Base-by-base conservation (phyloP, 768 basidiomycete species). In the Strobilomyces confusus region DNA sequence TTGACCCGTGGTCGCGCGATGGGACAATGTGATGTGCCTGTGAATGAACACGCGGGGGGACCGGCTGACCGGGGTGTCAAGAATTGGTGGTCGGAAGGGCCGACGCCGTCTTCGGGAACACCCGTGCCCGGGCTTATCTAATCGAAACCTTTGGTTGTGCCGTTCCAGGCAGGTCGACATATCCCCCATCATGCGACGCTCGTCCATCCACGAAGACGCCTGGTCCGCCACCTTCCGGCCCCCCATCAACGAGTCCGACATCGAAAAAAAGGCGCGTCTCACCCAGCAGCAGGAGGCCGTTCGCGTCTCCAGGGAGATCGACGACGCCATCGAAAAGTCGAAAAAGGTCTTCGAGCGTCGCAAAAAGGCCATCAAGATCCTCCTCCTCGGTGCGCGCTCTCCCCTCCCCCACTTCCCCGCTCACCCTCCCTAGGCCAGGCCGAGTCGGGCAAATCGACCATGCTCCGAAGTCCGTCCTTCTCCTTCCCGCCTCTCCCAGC, bases 401-500 rank as follows among this genome's bases (percentile, higher is more conserved):
- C 6, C 2, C 7, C 3, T 17, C 1, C 20, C 0, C 6, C 2
- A 0, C 9, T 2, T 3, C 0, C 13, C 9, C 14, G 1, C 54
- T 48, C 13, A 54, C 23, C 15, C 3, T n/a, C 14, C 8, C 0
- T 50, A 67, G 66, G 66, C 5, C 66, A 68, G 25, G 66, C 68
- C 2, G 68, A 68, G 63, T 68, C 66, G 1, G 66, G 66, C 20
- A 68, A 68, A 53, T 68, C 68, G 1, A 68, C 67, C 23, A 62
- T 68, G 63, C 60, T 68, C 40, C 54, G 68, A 54, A 70, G 67
- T 68, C 9, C 20, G 42, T 37, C 9, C 11, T 4, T 4, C 3
- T 2, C 34, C 0, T 9, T 8, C 5, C 4, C 25, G 4, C 19
- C 2, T 6, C 20, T 8, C 9, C 7, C 32, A 8, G 4, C 37